Evolutionary conservation across 345 rosid genomes (phyloP).

Genomic region (Citrus trifoliata): DNA sequence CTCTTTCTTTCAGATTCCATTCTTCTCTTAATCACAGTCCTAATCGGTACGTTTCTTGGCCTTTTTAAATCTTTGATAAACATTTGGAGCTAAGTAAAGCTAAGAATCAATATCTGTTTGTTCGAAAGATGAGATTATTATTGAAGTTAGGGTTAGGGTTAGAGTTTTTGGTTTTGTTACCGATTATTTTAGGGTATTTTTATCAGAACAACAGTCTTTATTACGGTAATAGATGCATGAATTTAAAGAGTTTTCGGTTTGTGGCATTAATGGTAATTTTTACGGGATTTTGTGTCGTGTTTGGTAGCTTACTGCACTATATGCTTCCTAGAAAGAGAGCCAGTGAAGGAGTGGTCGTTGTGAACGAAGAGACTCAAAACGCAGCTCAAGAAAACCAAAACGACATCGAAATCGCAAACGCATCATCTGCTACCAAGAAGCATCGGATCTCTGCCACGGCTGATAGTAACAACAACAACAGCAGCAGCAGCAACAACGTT

Average conservation of each 20-base stretch:
- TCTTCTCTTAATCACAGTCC: constrained; percentile 48
- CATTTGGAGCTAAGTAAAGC: not conserved
- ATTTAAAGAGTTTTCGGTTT: not conserved
- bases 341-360: constrained; percentile 45
- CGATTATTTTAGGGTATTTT: constrained; percentile 22
- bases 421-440: constrained; percentile 54
- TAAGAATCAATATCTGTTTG: not conserved
- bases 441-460: constrained; percentile 42
- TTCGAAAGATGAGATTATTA: not conserved
- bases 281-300: constrained; percentile 40
- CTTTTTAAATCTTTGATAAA: not conserved
- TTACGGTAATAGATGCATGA: not conserved
- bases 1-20: constrained; percentile 27
- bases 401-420: constrained; percentile 1
- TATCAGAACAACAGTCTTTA: not conserved
- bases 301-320: constrained; percentile 67
- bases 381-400: constrained; percentile 14
- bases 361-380: constrained; percentile 37
- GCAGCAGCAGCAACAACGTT: not conserved
- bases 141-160: constrained; percentile 28
- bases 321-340: constrained; percentile 97
- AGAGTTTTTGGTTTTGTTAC: constrained; percentile 26
- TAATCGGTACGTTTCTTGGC: constrained; percentile 47
- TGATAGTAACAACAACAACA: constrained; percentile 20
- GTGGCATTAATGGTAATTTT: constrained; percentile 31